phyloP scores from a whole-genome alignment of 495 filamentous ascomycete genomes.

The Neurospora intermedia region DNA sequence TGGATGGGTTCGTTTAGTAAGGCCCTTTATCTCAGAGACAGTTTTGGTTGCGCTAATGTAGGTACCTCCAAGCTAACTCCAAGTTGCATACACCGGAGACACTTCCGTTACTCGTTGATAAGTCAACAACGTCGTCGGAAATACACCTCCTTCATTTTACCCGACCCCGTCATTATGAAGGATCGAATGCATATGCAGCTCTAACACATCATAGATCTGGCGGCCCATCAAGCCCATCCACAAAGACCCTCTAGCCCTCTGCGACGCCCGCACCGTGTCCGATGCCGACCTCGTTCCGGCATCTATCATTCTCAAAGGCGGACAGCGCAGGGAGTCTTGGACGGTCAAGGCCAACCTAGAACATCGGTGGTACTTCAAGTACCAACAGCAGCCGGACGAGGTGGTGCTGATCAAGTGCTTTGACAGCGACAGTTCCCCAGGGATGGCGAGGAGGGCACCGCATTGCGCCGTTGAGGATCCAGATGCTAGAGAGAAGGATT shows the following conservation, averaged over 20 bases:
- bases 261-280: constrained; percentile 47
- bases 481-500: constrained; percentile 31
- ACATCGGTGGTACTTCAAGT: constrained; percentile 73
- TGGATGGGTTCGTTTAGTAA: neutral
- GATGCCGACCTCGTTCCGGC: constrained; percentile 59
- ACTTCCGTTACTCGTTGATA: neutral
- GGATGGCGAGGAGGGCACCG: constrained; percentile 49
- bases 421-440: constrained; percentile 50
- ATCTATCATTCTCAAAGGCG: constrained; percentile 60
- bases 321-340: constrained; percentile 52
- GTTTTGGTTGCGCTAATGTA: neutral
- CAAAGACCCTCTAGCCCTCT: constrained; percentile 53
- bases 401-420: constrained; percentile 63
- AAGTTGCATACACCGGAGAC: neutral
- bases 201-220: constrained; percentile 37
- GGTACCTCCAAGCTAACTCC: too few relatives aligned
- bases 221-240: constrained; percentile 56
- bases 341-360: constrained; percentile 45
- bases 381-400: constrained; percentile 50
- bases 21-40: neutral
- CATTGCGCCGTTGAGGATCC: constrained; percentile 55
- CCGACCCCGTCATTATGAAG: neutral
- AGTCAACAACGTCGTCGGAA: neutral
- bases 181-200: neutral
- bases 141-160: neutral